phyloP scores from a whole-genome alignment of 257 asterid species.

The Ophiorrhiza pumila region DNA sequence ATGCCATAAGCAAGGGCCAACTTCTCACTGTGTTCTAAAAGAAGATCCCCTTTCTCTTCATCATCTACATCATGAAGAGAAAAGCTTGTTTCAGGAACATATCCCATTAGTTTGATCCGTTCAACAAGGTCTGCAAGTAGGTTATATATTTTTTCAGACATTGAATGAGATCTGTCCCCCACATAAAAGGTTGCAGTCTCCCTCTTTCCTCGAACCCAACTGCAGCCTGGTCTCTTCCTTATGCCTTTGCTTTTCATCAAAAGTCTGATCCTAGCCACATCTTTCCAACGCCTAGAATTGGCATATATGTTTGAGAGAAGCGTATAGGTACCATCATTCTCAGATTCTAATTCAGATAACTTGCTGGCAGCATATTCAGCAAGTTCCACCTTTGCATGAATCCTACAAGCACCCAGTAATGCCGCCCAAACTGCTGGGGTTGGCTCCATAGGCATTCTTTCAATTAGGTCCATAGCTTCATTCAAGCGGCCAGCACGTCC shows the following conservation, averaged over 20 bases:
- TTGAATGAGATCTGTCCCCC: slow-evolving; percentile 80
- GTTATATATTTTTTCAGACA: slow-evolving; percentile 56
- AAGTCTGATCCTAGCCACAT: slow-evolving; percentile 65
- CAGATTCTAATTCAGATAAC: slow-evolving; percentile 60
- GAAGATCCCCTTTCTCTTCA: slow-evolving; percentile 79
- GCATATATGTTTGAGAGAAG: slow-evolving; percentile 87
- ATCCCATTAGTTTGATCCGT: slow-evolving; percentile 71
- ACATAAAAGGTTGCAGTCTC: slow-evolving; percentile 65
- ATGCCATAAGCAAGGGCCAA: slow-evolving; percentile 89
- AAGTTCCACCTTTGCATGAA: slow-evolving; percentile 79
- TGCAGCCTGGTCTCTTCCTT: slow-evolving; percentile 86
- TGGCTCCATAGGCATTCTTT: slow-evolving; percentile 69
- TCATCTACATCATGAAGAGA: slow-evolving; percentile 97
- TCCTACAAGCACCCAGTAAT: slow-evolving; percentile 78
- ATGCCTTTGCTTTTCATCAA: slow-evolving; percentile 75
- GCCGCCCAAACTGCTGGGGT: slow-evolving; percentile 72
- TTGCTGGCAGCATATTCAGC: slow-evolving; percentile 62
- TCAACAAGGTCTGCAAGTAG: slow-evolving; percentile 56
- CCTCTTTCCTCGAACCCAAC: slow-evolving; percentile 90
- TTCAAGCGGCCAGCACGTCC: slow-evolving; percentile 86
- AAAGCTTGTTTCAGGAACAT: slow-evolving; percentile 76
- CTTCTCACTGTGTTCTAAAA: slow-evolving; percentile 88
- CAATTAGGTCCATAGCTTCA: slow-evolving; percentile 60
- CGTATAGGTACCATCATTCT: slow-evolving; percentile 81
- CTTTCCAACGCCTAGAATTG: slow-evolving; percentile 80